These are phyloP conservation scores for Botryotinia convoluta DNA, from an alignment of 2,329 filamentous ascomycete genomes.

Conservation along the genomic window DNA sequence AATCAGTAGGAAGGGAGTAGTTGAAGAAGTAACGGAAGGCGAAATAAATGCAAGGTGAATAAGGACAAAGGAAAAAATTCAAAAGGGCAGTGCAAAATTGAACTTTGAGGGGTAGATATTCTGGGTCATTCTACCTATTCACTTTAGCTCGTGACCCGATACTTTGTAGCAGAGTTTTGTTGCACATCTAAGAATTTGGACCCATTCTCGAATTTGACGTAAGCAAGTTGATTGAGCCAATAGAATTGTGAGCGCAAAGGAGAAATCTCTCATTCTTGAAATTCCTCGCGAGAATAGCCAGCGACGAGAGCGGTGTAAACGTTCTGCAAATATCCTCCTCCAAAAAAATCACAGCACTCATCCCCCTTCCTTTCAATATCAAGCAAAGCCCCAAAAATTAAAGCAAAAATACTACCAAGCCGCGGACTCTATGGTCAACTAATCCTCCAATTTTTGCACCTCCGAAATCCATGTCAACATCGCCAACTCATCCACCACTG, in stretches of 20 bases:
- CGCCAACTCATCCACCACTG: not conserved
- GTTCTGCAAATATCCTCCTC: not conserved
- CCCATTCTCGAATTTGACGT: conserved; percentile 6
- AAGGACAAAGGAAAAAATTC: not conserved
- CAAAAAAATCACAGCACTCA: not conserved
- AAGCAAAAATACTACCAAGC: not conserved
- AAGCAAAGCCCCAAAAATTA: not conserved
- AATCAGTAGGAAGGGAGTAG: not conserved
- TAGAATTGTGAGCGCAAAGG: not conserved
- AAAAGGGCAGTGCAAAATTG: not conserved
- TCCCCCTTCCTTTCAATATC: not conserved
- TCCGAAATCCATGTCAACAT: not conserved
- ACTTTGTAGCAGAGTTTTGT: not conserved
- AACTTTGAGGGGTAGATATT: not conserved
- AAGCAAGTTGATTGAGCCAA: not conserved
- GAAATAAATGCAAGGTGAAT: not conserved
- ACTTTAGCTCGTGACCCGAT: not conserved
- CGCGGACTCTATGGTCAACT: not conserved
- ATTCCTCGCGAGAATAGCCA: not conserved
- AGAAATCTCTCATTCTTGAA: not conserved
- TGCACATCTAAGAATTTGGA: not conserved
- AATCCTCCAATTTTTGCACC: not conserved
- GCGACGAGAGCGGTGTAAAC: not conserved
- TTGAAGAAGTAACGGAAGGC: not conserved
- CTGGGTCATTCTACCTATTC: not conserved